Evolutionary conservation across 2,329 filamentous ascomycete genomes (phyloP), one percentile per base, ranked within the genome.

Genomic region (Verruconis gallopava): DNA sequence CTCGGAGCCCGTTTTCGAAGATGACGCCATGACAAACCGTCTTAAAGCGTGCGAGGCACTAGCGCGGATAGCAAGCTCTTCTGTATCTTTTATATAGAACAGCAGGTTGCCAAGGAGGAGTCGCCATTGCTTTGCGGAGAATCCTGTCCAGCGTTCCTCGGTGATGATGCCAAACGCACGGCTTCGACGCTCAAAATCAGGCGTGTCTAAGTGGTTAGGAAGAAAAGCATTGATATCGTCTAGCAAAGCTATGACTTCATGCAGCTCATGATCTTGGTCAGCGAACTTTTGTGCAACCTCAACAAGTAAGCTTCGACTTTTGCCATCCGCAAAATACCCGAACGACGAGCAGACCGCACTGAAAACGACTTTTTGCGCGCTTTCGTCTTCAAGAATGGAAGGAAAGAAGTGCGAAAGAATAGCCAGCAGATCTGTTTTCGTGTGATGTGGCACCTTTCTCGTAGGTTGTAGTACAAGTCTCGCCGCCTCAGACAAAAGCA

Each of bases 91-190:
- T 49, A 95, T 79, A 55, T 81, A 91, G 61, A 80, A 96, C 2
- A 94, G 69, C 65, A 93, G 74, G 55, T 96, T 98, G 62, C 88
- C 82, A 9, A 96, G 64, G 15, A 98, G 62, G 4, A 91, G 88
- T 40, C 79, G 72, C 89, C 91, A 98, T 59, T 94, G 83, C 44
- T 73, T 72, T 1, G 77, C 63, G 1, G 73, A 79, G 46, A 88
- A 75, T 0, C 67, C 61, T 1, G 56, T 56, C 28, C 75, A 75
- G n/a, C 72, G 65, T 2, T 73, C 64, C 32, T 74, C 72, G 25
- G 80, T 82, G 47, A 96, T 79, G 5, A 64, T 58, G 44, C 72
- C 78, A 62, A 91, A 96, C 3, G 85, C 86, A 37, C 70, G 64
- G 4, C 93, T 71, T 13, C 91, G 79, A 44, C 74, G 76, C 50